Evolutionary conservation across 2,329 filamentous ascomycete species (phyloP), one percentile per base, ranked within the genome.

Genomic region (Sphaerulina vaccinii): DNA sequence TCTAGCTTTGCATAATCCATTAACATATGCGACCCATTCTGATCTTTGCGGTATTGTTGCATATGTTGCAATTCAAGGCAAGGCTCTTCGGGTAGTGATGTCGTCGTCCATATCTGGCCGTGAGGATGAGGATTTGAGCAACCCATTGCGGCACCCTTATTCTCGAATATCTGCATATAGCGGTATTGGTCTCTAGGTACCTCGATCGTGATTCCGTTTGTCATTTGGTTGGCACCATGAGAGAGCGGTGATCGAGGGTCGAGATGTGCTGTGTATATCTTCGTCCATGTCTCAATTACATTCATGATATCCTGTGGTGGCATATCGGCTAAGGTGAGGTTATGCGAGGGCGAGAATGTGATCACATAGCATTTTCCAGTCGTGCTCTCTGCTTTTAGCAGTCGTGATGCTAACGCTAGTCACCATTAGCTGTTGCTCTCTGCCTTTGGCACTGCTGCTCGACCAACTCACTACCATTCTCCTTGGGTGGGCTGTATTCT

Each of bases 161-260:
- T 99, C 75, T 99, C 93, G 58, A 99, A 99, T 59, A 99, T 97
- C 69, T 99, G 93, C 91, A 99, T 96, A 74, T 95, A 97, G 48
- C 87, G 83, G 64, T 95, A 90, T 71, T 95, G 89, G 47, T 87
- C 81, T 45, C 79, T 83, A 3, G 90, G 86, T 22, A 74, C 72
- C 18, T 73, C 69, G 10, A 75, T 71, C 8, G 75, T 70, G 18
- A 73, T 71, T 32, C 74, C 68, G 33, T 68, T 66, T 13, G 51
- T 7, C 73, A 77, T 3, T 74, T 69, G 21, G 60, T 59, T 13
- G 7, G 78, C 74, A 36, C 73, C 65, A 47, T 75, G 65, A 10
- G 67, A 77, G 5, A 91, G 80, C 0, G 85, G 83, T 61, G 83
- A 91, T 8, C 79, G 77, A 0, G 87, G 80, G 1, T 90, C 85